These are phyloP conservation scores for Tetrapisispora fleetii DNA, from an alignment of 805 yeast species.

Conservation along the genomic window DNA sequence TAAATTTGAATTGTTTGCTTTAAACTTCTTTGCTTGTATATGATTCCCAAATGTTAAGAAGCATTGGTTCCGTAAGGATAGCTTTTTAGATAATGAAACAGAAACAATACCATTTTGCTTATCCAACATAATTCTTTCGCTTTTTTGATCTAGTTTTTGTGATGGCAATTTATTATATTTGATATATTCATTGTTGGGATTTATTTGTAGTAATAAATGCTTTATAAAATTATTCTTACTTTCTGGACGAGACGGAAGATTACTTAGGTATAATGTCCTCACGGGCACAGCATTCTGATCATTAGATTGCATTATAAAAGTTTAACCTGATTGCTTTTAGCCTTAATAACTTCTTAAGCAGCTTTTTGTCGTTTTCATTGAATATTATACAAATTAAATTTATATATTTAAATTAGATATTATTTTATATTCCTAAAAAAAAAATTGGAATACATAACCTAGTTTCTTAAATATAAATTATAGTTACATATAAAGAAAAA, in stretches of 20 bases:
- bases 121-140: conserved; percentile 6
- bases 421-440: too few species aligned
- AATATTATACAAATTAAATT: too few species aligned
- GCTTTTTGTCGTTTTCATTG: too few species aligned
- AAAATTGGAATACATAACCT: too few species aligned
- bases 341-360: too few species aligned
- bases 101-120: conserved; percentile 9
- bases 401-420: too few species aligned
- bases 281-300: neutral
- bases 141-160: neutral
- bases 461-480: too few species aligned
- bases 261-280: conserved; percentile 13
- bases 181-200: conserved; percentile 12
- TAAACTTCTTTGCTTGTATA: conserved; percentile 11
- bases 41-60: conserved; percentile 19
- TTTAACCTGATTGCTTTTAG: too few species aligned
- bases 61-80: conserved; percentile 10
- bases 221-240: conserved; percentile 13
- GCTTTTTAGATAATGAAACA: conserved; percentile 12
- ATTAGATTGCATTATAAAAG: neutral
- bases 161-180: conserved; percentile 1
- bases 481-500: neutral
- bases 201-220: conserved; percentile 11
- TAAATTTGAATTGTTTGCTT: conserved; percentile 7
- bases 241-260: conserved; percentile 20